Percentiles rank a stretch among this genome's conserved stretches.
phyloP scores from a whole-genome alignment of 2,329 filamentous ascomycete genomes.

The Alternaria sp. region DNA sequence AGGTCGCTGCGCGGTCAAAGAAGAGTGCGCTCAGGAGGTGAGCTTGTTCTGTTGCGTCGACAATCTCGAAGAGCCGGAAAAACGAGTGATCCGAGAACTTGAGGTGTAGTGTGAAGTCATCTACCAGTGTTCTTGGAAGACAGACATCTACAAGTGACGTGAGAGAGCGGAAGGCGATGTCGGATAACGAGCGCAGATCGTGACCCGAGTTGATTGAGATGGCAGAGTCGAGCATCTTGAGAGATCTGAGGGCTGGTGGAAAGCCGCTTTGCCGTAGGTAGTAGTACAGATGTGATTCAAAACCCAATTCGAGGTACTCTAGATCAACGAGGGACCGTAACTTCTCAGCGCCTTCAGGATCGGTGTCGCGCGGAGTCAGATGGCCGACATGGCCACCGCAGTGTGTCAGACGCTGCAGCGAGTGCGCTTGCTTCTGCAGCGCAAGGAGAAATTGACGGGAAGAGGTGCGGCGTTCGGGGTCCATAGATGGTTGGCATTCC shows the following conservation, averaged over 20 bases:
- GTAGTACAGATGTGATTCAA: slow-evolving; percentile 37
- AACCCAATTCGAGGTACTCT: slow-evolving; percentile 39
- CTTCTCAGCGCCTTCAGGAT: slow-evolving; percentile 27
- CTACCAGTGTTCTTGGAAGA: slow-evolving; percentile 18
- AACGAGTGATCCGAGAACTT: slow-evolving; percentile 31
- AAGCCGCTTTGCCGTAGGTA: slow-evolving; percentile 36
- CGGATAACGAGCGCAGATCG: slow-evolving; percentile 24
- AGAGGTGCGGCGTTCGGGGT: slow-evolving; percentile 29
- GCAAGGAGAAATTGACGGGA: slow-evolving; percentile 38
- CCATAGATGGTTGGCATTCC: slow-evolving; percentile 29
- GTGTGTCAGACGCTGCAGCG: slow-evolving; percentile 40
- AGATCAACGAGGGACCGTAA: slow-evolving; percentile 37
- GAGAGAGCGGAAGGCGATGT: slow-evolving; percentile 25
- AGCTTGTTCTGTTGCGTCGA: slow-evolving; percentile 18
- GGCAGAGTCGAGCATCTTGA: slow-evolving; percentile 39
- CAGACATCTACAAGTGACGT: slow-evolving; percentile 27
- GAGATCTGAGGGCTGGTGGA: slow-evolving; percentile 32
- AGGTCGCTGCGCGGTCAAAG: slow-evolving; percentile 35
- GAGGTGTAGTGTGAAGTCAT: slow-evolving; percentile 30
- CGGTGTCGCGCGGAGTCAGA: slow-evolving; percentile 18
- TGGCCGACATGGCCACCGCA: slow-evolving; percentile 32
- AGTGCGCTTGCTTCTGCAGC: slow-evolving; percentile 42
- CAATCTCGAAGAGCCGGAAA: slow-evolving; percentile 19
- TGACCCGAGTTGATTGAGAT: slow-evolving; percentile 29
- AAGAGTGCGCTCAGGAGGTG: slow-evolving; percentile 26